Base-by-base conservation (phyloP, 1,284 basidiomycete genomes). In the Ganoderma multipileum region DNA sequence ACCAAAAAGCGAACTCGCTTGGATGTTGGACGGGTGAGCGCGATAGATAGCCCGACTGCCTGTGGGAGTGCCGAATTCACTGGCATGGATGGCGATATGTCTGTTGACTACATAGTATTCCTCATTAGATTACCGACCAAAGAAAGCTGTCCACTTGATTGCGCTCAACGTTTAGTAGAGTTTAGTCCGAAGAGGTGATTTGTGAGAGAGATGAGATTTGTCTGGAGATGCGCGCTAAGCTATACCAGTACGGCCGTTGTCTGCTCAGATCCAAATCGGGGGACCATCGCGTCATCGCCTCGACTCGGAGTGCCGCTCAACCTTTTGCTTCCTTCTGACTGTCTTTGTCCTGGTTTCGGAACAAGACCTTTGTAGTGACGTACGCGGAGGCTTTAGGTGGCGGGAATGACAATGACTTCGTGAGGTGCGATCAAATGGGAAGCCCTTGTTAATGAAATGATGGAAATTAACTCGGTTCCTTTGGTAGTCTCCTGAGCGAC, bases 61-160 rank as follows among this genome's bases (percentile, higher is more conserved):
- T 2, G 42, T 3, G 18, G 44, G n/a, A 9, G 20, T 23, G 20
- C n/a, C 9, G 20, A n/a, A 11, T n/a, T 47, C 38, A 33, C 33
- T 33, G 33, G 33, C 16, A 18, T 44, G 18, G 20, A 44, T 44
- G 42, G 6, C 42, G 16, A 20, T 44, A 44, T 20, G 42, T 20
- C 42, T 20, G 16, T 16, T 16, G 16, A 18, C 18, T 33, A 33
- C 33, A 39, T 39, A 42, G 44, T 47, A 12, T 41, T 14, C 44
- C 30, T 62, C n/a, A 42, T 26, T 26, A 47, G 44, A 47, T 62
- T 62, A 62, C 61, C 61, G 33, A 42, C 28, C 28, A 33, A 26
- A 61, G 1, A 41, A 28, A 18, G 39, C 30, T 44, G 18, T 50
- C 33, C 30, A 50, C 4, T 50, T 38, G 55, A 28, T 20, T 20